Percentiles rank a stretch among this genome's conserved stretches.
Conservation (phyloP, 2,329 filamentous ascomycete genomes). For the Mycosphaerella arachidis region DNA sequence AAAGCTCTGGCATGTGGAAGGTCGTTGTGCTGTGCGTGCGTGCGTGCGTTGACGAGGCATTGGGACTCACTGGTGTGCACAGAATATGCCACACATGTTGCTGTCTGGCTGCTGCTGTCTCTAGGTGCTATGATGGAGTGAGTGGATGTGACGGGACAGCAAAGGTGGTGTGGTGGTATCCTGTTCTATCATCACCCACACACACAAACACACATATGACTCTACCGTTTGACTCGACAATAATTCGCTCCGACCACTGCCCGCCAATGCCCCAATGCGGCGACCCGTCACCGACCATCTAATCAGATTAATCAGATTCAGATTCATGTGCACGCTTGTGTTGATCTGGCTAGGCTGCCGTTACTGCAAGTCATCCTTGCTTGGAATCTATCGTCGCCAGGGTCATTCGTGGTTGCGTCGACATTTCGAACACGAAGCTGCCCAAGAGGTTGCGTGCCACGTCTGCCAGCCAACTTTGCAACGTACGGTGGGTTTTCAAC, state of each 20-base stretch:
- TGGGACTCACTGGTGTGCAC: slow-evolving; percentile 78
- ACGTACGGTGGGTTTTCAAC: too few relatives aligned
- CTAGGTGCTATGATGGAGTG: neutral
- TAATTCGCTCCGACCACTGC: too few relatives aligned
- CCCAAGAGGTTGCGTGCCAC: neutral
- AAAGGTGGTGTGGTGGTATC: neutral
- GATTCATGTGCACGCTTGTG: too few relatives aligned
- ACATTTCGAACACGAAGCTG: neutral
- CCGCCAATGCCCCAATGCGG: too few relatives aligned
- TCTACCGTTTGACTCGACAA: neutral
- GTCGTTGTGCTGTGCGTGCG: slow-evolving; percentile 7
- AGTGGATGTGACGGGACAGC: neutral
- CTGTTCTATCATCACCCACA: too few relatives aligned
- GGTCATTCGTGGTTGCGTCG: too few relatives aligned
- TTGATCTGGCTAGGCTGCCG: too few relatives aligned
- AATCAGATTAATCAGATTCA: too few relatives aligned
- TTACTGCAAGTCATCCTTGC: too few relatives aligned
- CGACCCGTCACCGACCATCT: too few relatives aligned
- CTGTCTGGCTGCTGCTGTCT: slow-evolving; percentile 13
- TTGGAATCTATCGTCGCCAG: too few relatives aligned
- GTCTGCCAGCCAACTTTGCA: neutral
- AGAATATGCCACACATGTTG: slow-evolving; percentile 96
- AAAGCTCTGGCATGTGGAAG: slow-evolving; percentile 7
- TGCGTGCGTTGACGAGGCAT: slow-evolving; percentile 57
- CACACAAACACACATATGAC: too few relatives aligned